phyloP scores from a whole-genome alignment of 805 yeast genomes.

The Yamadazyma tumulicola region DNA sequence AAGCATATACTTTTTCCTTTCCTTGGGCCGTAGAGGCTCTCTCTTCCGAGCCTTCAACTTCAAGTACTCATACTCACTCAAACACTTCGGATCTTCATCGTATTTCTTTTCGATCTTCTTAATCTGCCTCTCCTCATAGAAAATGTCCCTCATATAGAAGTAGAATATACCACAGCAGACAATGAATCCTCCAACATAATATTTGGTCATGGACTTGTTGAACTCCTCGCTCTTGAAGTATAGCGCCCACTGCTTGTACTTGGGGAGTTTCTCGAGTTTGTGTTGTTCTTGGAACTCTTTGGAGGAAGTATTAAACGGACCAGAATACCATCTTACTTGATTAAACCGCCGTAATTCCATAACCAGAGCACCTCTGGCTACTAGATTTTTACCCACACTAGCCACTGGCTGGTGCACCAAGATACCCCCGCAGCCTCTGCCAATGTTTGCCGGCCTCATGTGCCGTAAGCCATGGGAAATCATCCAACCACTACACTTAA shows the following conservation, averaged over 20 bases:
- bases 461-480: too few species aligned
- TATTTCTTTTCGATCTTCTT: constrained; percentile 38
- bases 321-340: constrained; percentile 12
- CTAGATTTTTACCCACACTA: too few species aligned
- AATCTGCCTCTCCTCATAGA: constrained; percentile 60
- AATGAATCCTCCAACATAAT: constrained; percentile 57
- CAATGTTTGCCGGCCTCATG: too few species aligned
- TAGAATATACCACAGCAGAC: constrained; percentile 57
- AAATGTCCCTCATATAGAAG: constrained; percentile 63
- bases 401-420: neutral
- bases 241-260: constrained; percentile 37
- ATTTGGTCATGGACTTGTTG: constrained; percentile 59
- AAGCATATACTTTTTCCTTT: constrained; percentile 53
- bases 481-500: too few species aligned
- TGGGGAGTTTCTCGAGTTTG: constrained; percentile 28
- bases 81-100: constrained; percentile 30
- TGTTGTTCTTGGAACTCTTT: constrained; percentile 25
- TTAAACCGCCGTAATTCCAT: too few species aligned
- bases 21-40: constrained; percentile 62
- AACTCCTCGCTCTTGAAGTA: constrained; percentile 51
- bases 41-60: constrained; percentile 56
- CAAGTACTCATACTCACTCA: constrained; percentile 62
- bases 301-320: constrained; percentile 36
- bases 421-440: too few species aligned
- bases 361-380: too few species aligned